A percentile compares a stretch with the other conserved stretches of the same genome.
Conservation (phyloP, 805 yeast species). For the Phaffomyces opuntiae region DNA sequence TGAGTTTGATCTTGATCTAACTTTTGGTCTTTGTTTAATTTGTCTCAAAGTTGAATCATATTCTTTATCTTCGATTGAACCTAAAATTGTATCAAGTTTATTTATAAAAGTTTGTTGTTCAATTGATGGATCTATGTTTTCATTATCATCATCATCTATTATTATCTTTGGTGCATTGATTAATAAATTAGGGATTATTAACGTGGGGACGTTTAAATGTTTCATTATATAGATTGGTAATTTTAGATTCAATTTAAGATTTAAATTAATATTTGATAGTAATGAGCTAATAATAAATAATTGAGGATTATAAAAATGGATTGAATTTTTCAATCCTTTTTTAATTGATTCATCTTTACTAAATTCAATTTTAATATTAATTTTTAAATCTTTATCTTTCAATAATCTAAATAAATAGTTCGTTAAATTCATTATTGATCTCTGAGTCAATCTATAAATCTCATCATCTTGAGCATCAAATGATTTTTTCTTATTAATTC, state of each 20-base stretch:
- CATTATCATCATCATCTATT: background rate
- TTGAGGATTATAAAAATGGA: conserved; percentile 17
- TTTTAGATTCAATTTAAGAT: conserved; percentile 5
- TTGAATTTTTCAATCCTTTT: conserved; percentile 11
- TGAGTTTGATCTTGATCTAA: conserved; percentile 1
- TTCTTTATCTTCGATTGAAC: conserved; percentile 1
- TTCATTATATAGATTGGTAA: conserved; percentile 15
- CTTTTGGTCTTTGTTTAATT: background rate
- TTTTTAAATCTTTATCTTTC: conserved; percentile 11
- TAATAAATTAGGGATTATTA: conserved; percentile 16
- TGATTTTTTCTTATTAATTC: no score
- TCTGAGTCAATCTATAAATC: conserved; percentile 8
- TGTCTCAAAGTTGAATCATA: background rate
- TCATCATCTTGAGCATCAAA: conserved; percentile 7
- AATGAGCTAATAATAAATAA: conserved; percentile 14
- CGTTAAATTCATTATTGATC: conserved; percentile 10
- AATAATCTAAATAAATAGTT: conserved; percentile 12
- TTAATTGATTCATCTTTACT: conserved; percentile 14
- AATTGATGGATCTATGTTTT: background rate
- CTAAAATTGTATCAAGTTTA: background rate
- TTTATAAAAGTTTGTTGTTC: background rate
- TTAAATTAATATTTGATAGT: conserved; percentile 8
- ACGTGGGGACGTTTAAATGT: conserved; percentile 15
- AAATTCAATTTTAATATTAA: conserved; percentile 19
- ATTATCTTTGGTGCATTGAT: background rate